Conservation (phyloP, 1,139 yeast species). For the Pichia sp. region DNA sequence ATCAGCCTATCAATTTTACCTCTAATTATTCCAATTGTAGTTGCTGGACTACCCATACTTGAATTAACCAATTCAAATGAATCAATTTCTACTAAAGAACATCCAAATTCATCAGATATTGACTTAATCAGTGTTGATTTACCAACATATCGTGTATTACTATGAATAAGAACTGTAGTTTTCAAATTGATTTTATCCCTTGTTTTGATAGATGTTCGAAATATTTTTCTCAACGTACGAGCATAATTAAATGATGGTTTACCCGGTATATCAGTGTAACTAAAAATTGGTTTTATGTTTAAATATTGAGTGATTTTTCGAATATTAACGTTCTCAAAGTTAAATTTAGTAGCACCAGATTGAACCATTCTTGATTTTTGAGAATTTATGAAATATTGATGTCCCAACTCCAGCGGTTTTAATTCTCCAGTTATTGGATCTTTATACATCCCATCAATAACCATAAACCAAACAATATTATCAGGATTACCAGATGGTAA, state of each 20-base stretch:
- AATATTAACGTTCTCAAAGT: conserved; percentile 16
- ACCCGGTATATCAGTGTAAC: conserved; percentile 16
- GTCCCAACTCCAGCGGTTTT: conserved; percentile 27
- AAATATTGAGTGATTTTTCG: conserved; percentile 36
- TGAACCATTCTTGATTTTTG: conserved; percentile 60
- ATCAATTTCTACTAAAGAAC: conserved; percentile 65
- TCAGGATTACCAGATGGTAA: conserved; percentile 63
- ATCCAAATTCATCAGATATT: conserved; percentile 53
- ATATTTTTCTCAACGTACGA: conserved; percentile 43
- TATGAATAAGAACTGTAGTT: conserved; percentile 61
- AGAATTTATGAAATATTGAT: conserved; percentile 60
- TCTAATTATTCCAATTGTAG: conserved; percentile 68
- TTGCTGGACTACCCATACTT: conserved; percentile 56
- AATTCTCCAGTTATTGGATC: conserved; percentile 29
- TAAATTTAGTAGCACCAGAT: conserved; percentile 41
- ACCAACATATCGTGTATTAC: conserved; percentile 74
- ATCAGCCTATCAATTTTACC: conserved; percentile 69
- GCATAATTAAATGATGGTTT: conserved; percentile 42
- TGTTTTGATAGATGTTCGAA: conserved; percentile 37
- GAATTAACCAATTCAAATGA: conserved; percentile 54
- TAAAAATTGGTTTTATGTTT: conserved; percentile 34
- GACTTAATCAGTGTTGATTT: conserved; percentile 59
- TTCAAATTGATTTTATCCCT: conserved; percentile 30
- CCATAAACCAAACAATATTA: conserved; percentile 78
- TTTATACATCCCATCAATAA: conserved; percentile 39